Percentiles rank a stretch among this genome's conserved stretches.
Conservation (phyloP, 768 basidiomycete genomes). For the Asterophora parasitica region DNA sequence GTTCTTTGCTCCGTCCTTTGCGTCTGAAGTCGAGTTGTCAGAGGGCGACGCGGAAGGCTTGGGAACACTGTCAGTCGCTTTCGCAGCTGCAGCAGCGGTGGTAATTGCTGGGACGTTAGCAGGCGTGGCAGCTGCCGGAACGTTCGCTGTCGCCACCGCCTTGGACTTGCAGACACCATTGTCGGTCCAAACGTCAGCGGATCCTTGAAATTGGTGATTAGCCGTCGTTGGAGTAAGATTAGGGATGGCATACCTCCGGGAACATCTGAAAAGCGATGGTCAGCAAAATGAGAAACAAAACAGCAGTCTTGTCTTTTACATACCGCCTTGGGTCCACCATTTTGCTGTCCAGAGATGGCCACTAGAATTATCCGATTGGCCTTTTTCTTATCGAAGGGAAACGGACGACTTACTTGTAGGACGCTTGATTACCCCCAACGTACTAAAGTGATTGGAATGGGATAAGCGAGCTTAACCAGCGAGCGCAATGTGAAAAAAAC, state of each 20-base stretch:
- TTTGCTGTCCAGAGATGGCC: conserved; percentile 46
- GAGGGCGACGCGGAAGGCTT: conserved; percentile 5
- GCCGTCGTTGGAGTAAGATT: not conserved
- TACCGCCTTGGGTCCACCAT: conserved; percentile 43
- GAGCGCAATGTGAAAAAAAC: conserved; percentile 12
- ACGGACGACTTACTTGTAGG: conserved; percentile 30
- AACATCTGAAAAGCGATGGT: conserved; percentile 14
- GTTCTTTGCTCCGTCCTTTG: not conserved
- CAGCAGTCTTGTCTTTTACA: not conserved
- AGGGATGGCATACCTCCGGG: conserved; percentile 25
- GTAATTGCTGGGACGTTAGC: not conserved
- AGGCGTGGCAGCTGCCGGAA: not conserved
- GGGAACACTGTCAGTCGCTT: conserved; percentile 6
- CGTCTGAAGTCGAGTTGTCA: not conserved
- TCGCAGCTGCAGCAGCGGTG: not conserved
- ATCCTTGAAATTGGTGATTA: conserved; percentile 13
- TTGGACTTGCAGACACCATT: conserved; percentile 24
- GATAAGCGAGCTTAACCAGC: not conserved
- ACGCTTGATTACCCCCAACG: conserved; percentile 33
- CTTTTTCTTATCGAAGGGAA: not conserved
- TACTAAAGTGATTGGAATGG: conserved; percentile 29
- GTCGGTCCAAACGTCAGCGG: conserved; percentile 31
- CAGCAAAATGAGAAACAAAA: too few species aligned
- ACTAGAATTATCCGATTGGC: conserved; percentile 19
- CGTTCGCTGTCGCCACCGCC: conserved; percentile 2